Evolutionary conservation across 2,329 filamentous ascomycete species (phyloP), one percentile per base, ranked within the genome.

Genomic region (Cercospora sojina): DNA sequence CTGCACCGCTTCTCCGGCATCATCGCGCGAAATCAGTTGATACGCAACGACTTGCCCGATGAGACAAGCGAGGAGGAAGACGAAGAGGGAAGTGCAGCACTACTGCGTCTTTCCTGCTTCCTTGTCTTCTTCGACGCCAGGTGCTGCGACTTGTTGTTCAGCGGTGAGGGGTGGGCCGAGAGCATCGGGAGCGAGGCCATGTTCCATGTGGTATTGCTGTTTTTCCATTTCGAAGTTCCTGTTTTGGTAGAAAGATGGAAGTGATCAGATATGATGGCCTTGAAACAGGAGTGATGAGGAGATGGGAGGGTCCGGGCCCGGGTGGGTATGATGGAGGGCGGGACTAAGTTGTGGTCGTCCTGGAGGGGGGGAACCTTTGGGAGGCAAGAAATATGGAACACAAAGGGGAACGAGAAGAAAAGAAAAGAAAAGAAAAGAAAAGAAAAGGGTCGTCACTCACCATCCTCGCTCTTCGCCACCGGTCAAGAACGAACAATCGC

Each of bases 401-500:
- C 9, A 23, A 25, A 18, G 66, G 59, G 57, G 53, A 32, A 13
- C n/a, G 53, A 58, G 27, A 41, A 51, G 47, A 41, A 56, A 59
- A 27, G 41, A 41, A 43, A 35, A 47, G 35, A n/a, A n/a, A 32
- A 13, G 53, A 58, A 20, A 41, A 51, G 47, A 41, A 56, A 59
- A 27, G 41, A 41, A 43, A 35, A 47, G 35, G 69, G 32, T 66
- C 65, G 59, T 62, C 56, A 80, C 83, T 80, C 79, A 95, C 93
- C 94, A 98, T 76, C 93, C 93, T 81, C 93, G 85, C 79, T 98
- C 94, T 73, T 91, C 90, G 7, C 94, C 94, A 63, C 86, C 85
- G 62, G 84, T 87, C 71, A 98, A 81, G 79, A 94, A 96, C 67
- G 86, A 89, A 75, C 93, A 97, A 77, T 97, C 92, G 16, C 92